Evolutionary conservation across 2,329 filamentous ascomycete genomes (phyloP).

Genomic region (Gremmenia infestans): DNA sequence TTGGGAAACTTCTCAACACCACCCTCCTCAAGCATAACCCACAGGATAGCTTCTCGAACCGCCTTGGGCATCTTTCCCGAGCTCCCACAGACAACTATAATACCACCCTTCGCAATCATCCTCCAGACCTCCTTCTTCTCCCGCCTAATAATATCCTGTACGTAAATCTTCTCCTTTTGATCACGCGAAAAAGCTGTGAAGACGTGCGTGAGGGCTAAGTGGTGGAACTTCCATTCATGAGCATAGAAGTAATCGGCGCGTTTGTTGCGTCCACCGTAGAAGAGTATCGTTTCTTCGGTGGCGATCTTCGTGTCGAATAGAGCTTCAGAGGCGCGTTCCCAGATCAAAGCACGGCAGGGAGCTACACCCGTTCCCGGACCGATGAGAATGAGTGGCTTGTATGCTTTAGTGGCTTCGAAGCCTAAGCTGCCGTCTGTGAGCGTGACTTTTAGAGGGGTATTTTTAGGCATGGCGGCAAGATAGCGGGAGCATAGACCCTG

Average conservation of each 20-base stretch:
- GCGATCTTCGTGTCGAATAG: constrained; percentile 27
- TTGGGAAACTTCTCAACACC: constrained; percentile 4
- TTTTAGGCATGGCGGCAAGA: constrained; percentile 55
- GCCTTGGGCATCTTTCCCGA: constrained; percentile 69
- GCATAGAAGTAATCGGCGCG: constrained; percentile 76
- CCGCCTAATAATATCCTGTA: constrained; percentile 42
- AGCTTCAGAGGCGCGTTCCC: constrained; percentile 51
- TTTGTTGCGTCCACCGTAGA: constrained; percentile 80
- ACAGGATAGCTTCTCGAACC: constrained; percentile 61
- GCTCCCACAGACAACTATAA: constrained; percentile 51
- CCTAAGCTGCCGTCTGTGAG: constrained; percentile 47
- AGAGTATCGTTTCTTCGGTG: constrained; percentile 46
- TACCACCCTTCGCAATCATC: constrained; percentile 46
- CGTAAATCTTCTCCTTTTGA: constrained; percentile 59
- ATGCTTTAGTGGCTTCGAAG: constrained; percentile 36
- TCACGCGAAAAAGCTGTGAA: constrained; percentile 68
- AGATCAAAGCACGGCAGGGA: constrained; percentile 75
- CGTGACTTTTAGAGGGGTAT: constrained; percentile 55
- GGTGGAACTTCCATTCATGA: constrained; percentile 62
- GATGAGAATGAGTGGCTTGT: constrained; percentile 63
- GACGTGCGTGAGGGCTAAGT: constrained; percentile 44
- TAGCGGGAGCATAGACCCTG: constrained; percentile 90
- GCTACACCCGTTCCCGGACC: constrained; percentile 85
- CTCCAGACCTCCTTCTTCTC: constrained; percentile 36
- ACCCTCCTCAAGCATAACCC: constrained; percentile 44